Evolutionary conservation across 148 eudicot species (phyloP), one percentile per base, ranked within the genome.

Genomic region (Talinum fruticosum): DNA sequence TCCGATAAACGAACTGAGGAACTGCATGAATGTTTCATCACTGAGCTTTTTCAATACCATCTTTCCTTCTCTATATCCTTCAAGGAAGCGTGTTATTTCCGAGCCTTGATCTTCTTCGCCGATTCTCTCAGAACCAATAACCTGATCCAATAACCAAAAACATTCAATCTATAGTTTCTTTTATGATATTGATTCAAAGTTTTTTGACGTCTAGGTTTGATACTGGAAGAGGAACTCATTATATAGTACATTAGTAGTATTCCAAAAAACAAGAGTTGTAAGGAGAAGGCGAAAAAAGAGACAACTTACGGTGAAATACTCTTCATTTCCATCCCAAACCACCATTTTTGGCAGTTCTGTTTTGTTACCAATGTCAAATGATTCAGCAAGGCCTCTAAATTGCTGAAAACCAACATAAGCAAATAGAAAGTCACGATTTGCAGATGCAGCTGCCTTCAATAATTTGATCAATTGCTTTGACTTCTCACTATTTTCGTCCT

Each of bases 261-360:
- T 10, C 47, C 12, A 33, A 2, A 30, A 12, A 65, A 35, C 37
- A 34, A 33, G n/a, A 19, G 5, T 34, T 33, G 13, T 5, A 10
- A 18, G 35, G 26, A 59, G 12, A 59, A 24, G 10, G 64, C 4
- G 59, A 23, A 41, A 15, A 5, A 34, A 29, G 19, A 10, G 10
- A 47, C 24, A 34, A 37, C 97, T 91, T 87, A 96, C 99, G 5
- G 91, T 83, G 70, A 82, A 89, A 82, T 89, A 96, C 61, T 89
- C 95, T 79, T 96, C 94, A 66, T 91, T 77, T 66, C 99, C 97
- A 83, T 93, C 97, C 99, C 99, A 96, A 49, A 96, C 90, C 47
- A 93, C 85, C 97, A 96, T 96, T 84, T 87, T 91, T 47, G 99
- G 99, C 38, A 96, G 83, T 69, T 83, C 86, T 61, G 93, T 83